Evolutionary conservation across 331 rosid genomes (phyloP).

Genomic region (Rosa hybrid): DNA sequence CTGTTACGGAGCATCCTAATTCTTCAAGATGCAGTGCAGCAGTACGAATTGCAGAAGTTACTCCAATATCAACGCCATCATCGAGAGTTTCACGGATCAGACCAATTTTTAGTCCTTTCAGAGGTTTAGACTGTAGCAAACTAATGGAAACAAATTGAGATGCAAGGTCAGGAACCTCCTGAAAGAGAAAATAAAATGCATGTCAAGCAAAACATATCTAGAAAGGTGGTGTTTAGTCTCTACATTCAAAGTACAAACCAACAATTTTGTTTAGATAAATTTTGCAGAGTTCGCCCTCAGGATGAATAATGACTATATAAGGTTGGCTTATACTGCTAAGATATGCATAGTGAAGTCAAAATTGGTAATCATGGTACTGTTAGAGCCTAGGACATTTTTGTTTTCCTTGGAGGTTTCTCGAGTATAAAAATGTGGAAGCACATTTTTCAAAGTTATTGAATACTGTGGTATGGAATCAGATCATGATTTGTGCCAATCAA

Average conservation of each 20-base stretch:
- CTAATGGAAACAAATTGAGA: constrained; percentile 48
- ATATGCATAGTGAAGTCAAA: constrained; percentile 5
- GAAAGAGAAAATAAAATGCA: constrained; percentile 18
- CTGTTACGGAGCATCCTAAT: constrained; percentile 79
- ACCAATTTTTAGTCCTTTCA: constrained; percentile 87
- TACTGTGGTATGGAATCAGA: not conserved
- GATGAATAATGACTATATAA: not conserved
- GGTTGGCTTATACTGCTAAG: constrained; percentile 1
- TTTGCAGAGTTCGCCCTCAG: not conserved
- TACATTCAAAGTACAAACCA: not conserved
- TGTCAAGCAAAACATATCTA: not conserved
- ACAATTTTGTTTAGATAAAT: not conserved
- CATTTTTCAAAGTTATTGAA: not conserved
- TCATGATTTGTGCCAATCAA: not conserved
- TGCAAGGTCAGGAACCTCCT: constrained; percentile 75
- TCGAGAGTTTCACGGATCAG: constrained; percentile 83
- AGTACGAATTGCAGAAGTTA: constrained; percentile 63
- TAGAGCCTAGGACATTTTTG: not conserved
- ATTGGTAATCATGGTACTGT: not conserved
- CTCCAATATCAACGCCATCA: constrained; percentile 78
- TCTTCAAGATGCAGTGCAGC: constrained; percentile 93
- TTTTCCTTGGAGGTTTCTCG: not conserved
- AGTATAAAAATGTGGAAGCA: not conserved
- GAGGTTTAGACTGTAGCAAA: constrained; percentile 71
- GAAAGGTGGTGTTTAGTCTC: not conserved